A percentile compares a stretch with the other conserved stretches of the same genome.
These are phyloP conservation scores for Apophysomyces elegans DNA, from an alignment of 371 early-diverging fungal genomes.

Conservation along the genomic window DNA sequence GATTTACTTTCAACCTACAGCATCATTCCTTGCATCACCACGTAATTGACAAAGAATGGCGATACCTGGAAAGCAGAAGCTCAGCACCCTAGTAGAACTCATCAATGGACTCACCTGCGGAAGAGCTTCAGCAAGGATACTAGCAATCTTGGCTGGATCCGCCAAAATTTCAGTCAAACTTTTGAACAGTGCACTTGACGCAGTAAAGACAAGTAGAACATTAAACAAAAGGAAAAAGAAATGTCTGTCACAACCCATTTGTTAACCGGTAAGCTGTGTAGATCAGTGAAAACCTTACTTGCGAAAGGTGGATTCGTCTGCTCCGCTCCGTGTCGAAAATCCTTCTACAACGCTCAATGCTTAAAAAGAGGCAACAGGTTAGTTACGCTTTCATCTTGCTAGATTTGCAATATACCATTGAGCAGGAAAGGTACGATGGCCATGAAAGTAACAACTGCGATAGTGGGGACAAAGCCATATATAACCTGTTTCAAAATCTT, in stretches of 20 bases:
- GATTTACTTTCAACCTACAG: constrained; percentile 33
- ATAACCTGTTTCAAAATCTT: constrained; percentile 56
- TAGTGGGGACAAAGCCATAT: constrained; percentile 63
- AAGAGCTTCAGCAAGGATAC: constrained; percentile 71
- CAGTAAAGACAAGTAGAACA: constrained; percentile 83
- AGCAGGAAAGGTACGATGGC: constrained; percentile 69
- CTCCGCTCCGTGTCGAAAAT: constrained; percentile 68
- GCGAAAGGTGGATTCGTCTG: constrained; percentile 68
- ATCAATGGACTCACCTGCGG: constrained; percentile 48
- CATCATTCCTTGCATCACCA: constrained; percentile 64
- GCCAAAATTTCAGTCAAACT: constrained; percentile 72
- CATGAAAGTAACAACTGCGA: constrained; percentile 62
- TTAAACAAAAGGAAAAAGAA: constrained; percentile 90
- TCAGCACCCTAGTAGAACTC: not conserved
- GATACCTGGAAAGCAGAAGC: constrained; percentile 41
- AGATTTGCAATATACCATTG: constrained; percentile 39
- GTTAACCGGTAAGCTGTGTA: not conserved
- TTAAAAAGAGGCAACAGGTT: constrained; percentile 7
- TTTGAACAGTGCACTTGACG: constrained; percentile 79
- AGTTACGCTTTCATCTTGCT: not conserved
- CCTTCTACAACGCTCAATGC: constrained; percentile 62
- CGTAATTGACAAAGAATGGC: constrained; percentile 72
- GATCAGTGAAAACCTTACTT: constrained; percentile 48
- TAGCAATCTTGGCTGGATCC: constrained; percentile 69
- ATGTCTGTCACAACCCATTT: constrained; percentile 54